These are phyloP conservation scores for Glycine soja DNA, from an alignment of 306 rosid species.

Conservation along the genomic window DNA sequence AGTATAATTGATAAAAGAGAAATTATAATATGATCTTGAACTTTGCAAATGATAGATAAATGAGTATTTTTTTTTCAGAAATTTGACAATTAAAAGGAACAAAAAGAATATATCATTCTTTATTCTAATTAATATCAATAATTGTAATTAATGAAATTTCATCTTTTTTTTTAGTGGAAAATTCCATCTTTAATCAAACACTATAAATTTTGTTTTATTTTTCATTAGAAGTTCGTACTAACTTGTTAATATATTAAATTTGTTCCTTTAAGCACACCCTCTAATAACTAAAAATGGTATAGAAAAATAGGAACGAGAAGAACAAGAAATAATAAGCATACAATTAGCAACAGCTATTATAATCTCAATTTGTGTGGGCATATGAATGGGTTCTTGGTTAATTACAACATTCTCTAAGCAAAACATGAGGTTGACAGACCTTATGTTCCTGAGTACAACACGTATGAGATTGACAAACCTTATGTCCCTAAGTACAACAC, in stretches of 20 bases:
- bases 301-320: too few relatives aligned
- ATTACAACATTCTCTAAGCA: not conserved
- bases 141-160: not conserved
- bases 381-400: slow-evolving; percentile 32
- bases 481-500: slow-evolving; percentile 14
- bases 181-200: too few relatives aligned
- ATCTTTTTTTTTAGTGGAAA: too few relatives aligned
- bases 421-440: not conserved
- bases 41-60: too few relatives aligned
- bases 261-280: not conserved
- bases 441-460: slow-evolving; percentile 12
- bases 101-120: not conserved
- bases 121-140: not conserved
- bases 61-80: too few relatives aligned
- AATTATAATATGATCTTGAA: too few relatives aligned
- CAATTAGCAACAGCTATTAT: not conserved
- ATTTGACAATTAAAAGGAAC: too few relatives aligned
- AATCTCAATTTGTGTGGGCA: not conserved
- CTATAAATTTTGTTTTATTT: not conserved
- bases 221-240: not conserved
- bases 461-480: not conserved
- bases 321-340: too few relatives aligned
- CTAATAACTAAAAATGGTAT: slow-evolving; percentile 6
- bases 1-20: too few relatives aligned
- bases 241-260: not conserved